These are phyloP conservation scores for Pleurotus eryngii DNA, from an alignment of 768 basidiomycete species.

Conservation along the genomic window DNA sequence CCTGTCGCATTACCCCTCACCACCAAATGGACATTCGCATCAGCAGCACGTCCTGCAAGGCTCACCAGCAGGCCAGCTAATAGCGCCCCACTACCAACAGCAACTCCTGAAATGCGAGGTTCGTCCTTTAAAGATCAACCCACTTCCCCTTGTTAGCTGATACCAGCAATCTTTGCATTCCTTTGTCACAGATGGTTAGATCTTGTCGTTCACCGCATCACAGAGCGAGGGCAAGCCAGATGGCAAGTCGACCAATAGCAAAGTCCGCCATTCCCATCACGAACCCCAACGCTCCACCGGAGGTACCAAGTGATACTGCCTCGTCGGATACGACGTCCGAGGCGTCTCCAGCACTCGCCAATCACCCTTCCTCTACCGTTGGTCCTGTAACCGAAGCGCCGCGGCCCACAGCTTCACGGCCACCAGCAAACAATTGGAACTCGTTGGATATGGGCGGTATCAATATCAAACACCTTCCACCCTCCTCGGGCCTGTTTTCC, in stretches of 20 bases:
- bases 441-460: conserved; percentile 97
- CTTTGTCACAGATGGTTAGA: conserved; percentile 64
- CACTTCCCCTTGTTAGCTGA: conserved; percentile 12
- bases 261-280: conserved; percentile 90
- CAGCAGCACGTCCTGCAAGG: conserved; percentile 56
- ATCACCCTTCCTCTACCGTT: conserved; percentile 74
- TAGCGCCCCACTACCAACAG: conserved; percentile 88
- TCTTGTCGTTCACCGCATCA: conserved; percentile 88
- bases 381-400: conserved; percentile 69
- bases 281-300: conserved; percentile 69
- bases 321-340: conserved; percentile 28
- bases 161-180: conserved; percentile 16
- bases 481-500: conserved; percentile 68
- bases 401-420: conserved; percentile 58
- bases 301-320: conserved; percentile 28
- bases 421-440: conserved; percentile 79
- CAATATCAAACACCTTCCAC: conserved; percentile 85
- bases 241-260: conserved; percentile 83
- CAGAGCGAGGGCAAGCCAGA: conserved; percentile 90
- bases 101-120: conserved; percentile 93
- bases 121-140: conserved; percentile 27
- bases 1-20: conserved; percentile 73
- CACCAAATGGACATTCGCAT: conserved; percentile 66
- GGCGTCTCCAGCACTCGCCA: conserved; percentile 32
- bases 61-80: conserved; percentile 63